Evolutionary conservation across 108 stramenopile genomes (phyloP).

Genomic region (Cyclostephanos invisitatus): DNA sequence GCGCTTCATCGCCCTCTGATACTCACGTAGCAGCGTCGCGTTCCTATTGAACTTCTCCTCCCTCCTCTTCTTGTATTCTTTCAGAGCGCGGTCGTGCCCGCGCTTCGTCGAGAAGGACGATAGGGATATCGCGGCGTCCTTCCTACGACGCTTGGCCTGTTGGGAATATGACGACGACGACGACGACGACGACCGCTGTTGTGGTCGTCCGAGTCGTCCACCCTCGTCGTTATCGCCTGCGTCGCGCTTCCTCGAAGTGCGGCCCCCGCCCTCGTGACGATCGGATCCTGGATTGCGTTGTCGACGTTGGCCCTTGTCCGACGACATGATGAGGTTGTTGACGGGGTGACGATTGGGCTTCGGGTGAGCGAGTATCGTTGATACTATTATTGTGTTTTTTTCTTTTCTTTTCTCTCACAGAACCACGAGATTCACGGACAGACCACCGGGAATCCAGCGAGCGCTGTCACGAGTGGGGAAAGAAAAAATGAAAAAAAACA

Average conservation of each 20-base stretch:
- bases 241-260: not conserved
- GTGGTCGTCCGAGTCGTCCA: not conserved
- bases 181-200: not conserved
- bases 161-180: not conserved
- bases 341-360: too few species aligned
- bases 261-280: not conserved
- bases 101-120: conserved; percentile 51
- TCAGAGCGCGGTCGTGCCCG: conserved; percentile 65
- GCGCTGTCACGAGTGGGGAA: too few species aligned
- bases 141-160: conserved; percentile 26
- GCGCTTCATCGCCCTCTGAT: conserved; percentile 66
- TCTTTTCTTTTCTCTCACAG: too few species aligned
- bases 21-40: conserved; percentile 60
- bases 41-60: conserved; percentile 59
- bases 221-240: not conserved
- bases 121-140: conserved; percentile 41
- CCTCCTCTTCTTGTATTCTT: conserved; percentile 66
- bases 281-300: not conserved
- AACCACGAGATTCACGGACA: too few species aligned
- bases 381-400: too few species aligned
- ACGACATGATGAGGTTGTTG: conserved; percentile 10
- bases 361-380: too few species aligned
- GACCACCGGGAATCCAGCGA: too few species aligned
- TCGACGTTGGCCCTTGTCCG: not conserved
- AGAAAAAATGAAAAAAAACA: too few species aligned